Conservation (phyloP, 2,329 filamentous ascomycete genomes). For the Cladosporium cucumerinum region DNA sequence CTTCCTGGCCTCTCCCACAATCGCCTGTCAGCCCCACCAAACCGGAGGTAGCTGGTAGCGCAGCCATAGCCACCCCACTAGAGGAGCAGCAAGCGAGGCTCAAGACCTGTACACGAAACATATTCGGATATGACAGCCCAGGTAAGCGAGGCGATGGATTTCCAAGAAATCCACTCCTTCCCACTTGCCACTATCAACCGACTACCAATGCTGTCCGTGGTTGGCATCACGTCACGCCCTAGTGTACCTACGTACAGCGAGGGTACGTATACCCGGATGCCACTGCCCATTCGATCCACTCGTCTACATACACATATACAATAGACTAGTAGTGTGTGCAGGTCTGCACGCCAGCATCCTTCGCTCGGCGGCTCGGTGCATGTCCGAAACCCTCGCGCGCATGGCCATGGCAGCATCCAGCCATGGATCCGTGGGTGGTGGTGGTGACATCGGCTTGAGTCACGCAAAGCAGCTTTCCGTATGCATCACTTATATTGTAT, state of each 20-base stretch:
- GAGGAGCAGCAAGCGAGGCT: background rate
- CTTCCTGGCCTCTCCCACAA: background rate
- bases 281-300: background rate
- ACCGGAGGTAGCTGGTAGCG: background rate
- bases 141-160: background rate
- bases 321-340: background rate
- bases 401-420: background rate
- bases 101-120: background rate
- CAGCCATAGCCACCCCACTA: background rate
- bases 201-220: background rate
- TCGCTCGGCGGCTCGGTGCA: background rate
- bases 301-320: background rate
- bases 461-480: background rate
- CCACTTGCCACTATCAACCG: background rate
- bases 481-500: background rate
- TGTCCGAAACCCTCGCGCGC: background rate
- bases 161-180: background rate
- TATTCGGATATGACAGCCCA: background rate
- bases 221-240: background rate
- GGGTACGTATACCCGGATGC: background rate
- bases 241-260: background rate
- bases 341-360: constrained; percentile 1
- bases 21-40: background rate
- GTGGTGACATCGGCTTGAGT: background rate
- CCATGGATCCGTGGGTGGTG: background rate